A percentile compares a stretch with the other conserved stretches of the same genome.
phyloP scores from a whole-genome alignment of 805 yeast genomes.

The Suhomyces sp. region DNA sequence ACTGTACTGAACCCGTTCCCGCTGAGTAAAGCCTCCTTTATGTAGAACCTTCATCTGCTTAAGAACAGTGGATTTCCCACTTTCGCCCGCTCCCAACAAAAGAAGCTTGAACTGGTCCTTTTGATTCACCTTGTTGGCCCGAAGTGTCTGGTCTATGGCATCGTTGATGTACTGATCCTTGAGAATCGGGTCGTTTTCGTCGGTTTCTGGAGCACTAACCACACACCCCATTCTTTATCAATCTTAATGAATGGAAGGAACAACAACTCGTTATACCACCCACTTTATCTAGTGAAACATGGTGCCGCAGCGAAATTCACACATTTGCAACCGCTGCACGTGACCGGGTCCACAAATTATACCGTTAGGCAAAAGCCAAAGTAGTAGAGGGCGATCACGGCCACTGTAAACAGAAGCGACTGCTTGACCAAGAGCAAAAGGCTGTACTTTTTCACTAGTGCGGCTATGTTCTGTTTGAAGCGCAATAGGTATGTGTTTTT shows the following conservation, averaged over 20 bases:
- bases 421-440: conserved; percentile 18
- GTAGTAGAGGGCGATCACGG: conserved; percentile 20
- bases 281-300: background rate
- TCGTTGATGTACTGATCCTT: conserved; percentile 55
- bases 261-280: background rate
- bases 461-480: background rate
- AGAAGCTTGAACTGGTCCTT: conserved; percentile 66
- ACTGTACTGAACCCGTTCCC: conserved; percentile 75
- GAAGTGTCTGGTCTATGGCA: conserved; percentile 61
- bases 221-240: conserved; percentile 63
- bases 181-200: conserved; percentile 53
- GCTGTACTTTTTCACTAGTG: conserved; percentile 18
- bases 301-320: background rate
- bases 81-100: conserved; percentile 90
- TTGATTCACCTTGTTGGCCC: conserved; percentile 48
- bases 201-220: conserved; percentile 46
- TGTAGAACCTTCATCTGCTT: conserved; percentile 86
- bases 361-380: conserved; percentile 20
- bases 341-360: conserved; percentile 6
- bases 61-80: conserved; percentile 89
- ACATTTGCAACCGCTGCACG: background rate
- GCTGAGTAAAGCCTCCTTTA: conserved; percentile 76
- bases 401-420: conserved; percentile 13
- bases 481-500: background rate
- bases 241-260: background rate